Evolutionary conservation across 2,329 filamentous ascomycete genomes (phyloP), one percentile per base, ranked within the genome.

Genomic region (Aureobasidium sp.): DNA sequence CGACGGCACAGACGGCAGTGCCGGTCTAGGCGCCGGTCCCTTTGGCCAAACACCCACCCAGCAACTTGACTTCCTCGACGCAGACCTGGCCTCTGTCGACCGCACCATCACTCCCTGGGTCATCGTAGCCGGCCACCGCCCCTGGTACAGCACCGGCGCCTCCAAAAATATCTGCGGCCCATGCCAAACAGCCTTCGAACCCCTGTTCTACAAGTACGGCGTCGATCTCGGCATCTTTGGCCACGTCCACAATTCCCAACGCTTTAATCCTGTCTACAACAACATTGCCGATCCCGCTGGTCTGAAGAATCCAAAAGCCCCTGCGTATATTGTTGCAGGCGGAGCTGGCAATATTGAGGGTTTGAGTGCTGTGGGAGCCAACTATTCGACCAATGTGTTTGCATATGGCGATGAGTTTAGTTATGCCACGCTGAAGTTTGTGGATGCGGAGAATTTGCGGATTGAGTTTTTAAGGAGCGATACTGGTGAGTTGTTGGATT

Each of bases 311-410:
- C 85, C 85, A 0, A 81, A 82, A 66, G 77, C 70, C 7, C 81
- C 82, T 0, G 78, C 82, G 77, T 85, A 85, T 64, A 80, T 82
- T 48, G 73, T 84, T 8, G 78, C 81, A 2, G 82, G 82, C 3
- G 82, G 81, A 1, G 77, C 82, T 0, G 82, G 82, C 2, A 84
- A 83, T 59, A 81, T 84, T 59, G 82, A 85, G 67, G 82, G 81
- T 0, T 64, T 82, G 45, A 56, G 75, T 68, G 55, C 66, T 1
- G 72, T 83, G 0, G 80, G 79, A 3, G 68, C 42, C 0, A 77
- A 79, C 62, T 71, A 72, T 3, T 67, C 74, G 14, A 77, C 72
- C 34, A 83, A 79, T 45, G 76, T 72, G 2, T 82, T 81, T 63
- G 79, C 78, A 2, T 82, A 82, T 61, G 79, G 73, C 0, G 76